Conservation (phyloP, 352 stramenopile genomes). For the Pythium brassicae region DNA sequence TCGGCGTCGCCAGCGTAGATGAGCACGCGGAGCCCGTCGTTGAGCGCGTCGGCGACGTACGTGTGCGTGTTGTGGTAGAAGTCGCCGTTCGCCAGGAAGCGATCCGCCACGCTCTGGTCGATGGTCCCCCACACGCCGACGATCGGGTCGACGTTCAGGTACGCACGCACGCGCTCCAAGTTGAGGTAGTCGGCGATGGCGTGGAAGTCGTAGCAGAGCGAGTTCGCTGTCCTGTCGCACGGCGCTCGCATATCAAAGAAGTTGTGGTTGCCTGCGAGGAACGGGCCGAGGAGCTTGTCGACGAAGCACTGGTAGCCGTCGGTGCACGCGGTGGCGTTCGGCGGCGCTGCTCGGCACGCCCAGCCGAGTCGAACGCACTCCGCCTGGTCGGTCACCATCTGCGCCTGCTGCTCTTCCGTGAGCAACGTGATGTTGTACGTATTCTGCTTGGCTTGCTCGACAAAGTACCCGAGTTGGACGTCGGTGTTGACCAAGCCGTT, state of each 20-base stretch:
- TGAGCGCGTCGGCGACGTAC: background rate
- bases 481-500: slow-evolving; percentile 48
- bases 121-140: background rate
- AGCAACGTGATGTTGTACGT: slow-evolving; percentile 58
- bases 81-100: background rate
- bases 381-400: slow-evolving; percentile 31
- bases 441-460: slow-evolving; percentile 49
- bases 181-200: background rate
- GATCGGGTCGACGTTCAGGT: slow-evolving; percentile 13
- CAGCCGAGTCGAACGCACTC: slow-evolving; percentile 18
- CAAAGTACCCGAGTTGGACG: slow-evolving; percentile 21
- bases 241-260: slow-evolving; percentile 14
- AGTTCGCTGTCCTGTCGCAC: slow-evolving; percentile 48
- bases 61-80: background rate
- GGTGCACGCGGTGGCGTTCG: slow-evolving; percentile 25
- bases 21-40: slow-evolving; percentile 20
- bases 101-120: background rate
- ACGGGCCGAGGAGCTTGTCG: slow-evolving; percentile 15
- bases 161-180: slow-evolving; percentile 13
- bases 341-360: slow-evolving; percentile 5
- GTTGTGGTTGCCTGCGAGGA: background rate
- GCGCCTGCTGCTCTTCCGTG: slow-evolving; percentile 20
- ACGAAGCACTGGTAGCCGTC: slow-evolving; percentile 56
- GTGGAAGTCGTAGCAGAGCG: slow-evolving; percentile 7
- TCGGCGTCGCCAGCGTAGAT: slow-evolving; percentile 94